Evolutionary conservation across 495 filamentous ascomycete genomes (phyloP).

Genomic region (Cudoniella acicularis): DNA sequence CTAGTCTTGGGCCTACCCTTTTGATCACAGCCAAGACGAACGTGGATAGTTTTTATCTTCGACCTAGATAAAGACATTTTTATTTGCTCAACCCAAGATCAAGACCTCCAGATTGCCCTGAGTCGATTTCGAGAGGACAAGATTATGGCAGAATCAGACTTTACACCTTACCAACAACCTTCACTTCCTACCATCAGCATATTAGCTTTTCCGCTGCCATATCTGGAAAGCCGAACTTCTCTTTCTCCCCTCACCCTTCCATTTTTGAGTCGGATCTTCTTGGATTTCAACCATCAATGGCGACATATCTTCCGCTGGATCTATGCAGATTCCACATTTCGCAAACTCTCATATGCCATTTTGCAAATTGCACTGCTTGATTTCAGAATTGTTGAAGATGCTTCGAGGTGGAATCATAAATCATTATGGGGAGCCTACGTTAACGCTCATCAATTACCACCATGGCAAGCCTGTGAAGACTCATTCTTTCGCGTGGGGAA

Average conservation of each 20-base stretch:
- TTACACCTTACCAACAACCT: neutral
- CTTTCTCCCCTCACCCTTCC: constrained; percentile 1
- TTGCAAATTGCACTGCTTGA: constrained; percentile 9
- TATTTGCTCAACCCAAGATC: neutral
- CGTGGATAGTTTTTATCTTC: neutral
- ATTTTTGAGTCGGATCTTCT: constrained; percentile 10
- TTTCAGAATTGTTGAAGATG: constrained; percentile 8
- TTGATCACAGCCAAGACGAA: no score
- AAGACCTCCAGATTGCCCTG: neutral
- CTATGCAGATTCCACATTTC: constrained; percentile 11
- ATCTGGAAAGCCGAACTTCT: neutral
- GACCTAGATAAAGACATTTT: neutral
- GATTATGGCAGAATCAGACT: neutral
- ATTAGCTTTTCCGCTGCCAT: constrained; percentile 5
- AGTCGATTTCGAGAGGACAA: neutral
- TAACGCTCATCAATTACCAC: constrained; percentile 5
- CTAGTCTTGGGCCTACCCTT: no score
- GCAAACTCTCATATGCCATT: constrained; percentile 9
- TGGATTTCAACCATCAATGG: constrained; percentile 15
- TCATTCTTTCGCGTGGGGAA: constrained; percentile 2
- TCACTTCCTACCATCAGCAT: neutral
- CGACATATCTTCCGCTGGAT: constrained; percentile 13
- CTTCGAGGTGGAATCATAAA: neutral
- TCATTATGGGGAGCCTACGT: constrained; percentile 3
- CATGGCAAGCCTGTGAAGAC: constrained; percentile 3